phyloP scores from a whole-genome alignment of 768 basidiomycete genomes.

The Pleurotus salmoneostramineus region DNA sequence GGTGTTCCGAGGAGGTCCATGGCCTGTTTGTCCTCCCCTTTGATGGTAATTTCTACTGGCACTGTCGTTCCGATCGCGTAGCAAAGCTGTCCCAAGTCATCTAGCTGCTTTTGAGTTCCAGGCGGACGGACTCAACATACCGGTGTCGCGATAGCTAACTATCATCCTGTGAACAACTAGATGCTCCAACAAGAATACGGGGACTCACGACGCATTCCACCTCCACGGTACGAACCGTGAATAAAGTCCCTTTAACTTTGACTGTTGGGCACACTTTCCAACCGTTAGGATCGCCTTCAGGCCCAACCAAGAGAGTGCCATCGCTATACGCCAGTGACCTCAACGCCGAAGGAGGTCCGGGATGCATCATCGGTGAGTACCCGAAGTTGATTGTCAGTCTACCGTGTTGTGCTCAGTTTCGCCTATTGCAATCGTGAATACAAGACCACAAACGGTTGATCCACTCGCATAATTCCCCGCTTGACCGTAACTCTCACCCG shows the following conservation, averaged over 20 bases:
- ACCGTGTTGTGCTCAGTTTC: not conserved
- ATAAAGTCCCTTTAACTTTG: slow-evolving; percentile 27
- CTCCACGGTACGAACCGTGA: slow-evolving; percentile 26
- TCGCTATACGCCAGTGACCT: slow-evolving; percentile 31
- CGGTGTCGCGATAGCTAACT: slow-evolving; percentile 50
- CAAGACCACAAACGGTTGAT: slow-evolving; percentile 39
- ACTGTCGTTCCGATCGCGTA: slow-evolving; percentile 50
- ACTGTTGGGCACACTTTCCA: slow-evolving; percentile 29
- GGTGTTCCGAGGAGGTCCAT: slow-evolving; percentile 45
- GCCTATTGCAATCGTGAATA: not conserved
- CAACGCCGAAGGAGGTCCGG: slow-evolving; percentile 30
- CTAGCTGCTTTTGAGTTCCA: not conserved
- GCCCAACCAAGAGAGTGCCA: slow-evolving; percentile 25
- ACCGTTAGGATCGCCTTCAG: slow-evolving; percentile 31
- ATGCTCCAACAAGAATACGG: not conserved
- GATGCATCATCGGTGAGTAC: slow-evolving; percentile 26
- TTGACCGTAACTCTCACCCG: slow-evolving; percentile 45
- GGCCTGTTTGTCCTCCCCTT: slow-evolving; percentile 38
- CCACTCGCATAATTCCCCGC: slow-evolving; percentile 42
- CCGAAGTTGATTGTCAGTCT: slow-evolving; percentile 26
- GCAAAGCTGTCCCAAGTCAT: slow-evolving; percentile 28
- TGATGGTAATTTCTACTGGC: slow-evolving; percentile 45
- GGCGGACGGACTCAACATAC: slow-evolving; percentile 19
- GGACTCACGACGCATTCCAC: slow-evolving; percentile 27
- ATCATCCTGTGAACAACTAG: not conserved